Base-by-base conservation (phyloP, 768 basidiomycete genomes). In the Tricholoma terreum region DNA sequence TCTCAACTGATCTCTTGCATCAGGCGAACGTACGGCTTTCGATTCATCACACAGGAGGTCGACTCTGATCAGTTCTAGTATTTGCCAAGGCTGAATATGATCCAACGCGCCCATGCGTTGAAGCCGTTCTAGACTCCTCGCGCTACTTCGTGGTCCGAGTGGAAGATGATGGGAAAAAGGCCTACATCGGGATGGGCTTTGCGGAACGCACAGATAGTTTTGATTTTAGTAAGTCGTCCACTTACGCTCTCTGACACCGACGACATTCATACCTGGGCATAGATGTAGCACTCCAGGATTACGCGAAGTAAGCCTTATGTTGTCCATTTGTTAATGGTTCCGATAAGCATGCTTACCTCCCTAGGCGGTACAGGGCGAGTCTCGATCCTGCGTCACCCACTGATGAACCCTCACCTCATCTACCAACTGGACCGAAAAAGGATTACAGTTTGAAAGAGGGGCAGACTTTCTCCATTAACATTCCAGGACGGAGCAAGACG, bases 361-460 rank as follows among this genome's bases (percentile, higher is more conserved):
- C 10, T 59, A 91, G 87, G 63, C 84, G 87, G 57, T 82, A 71
- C 63, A 84, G 82, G 67, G 86, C 89, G 46, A 78, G 79, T 15
- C 75, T 86, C 27, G 83, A 87, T 60, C 84, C 82, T 6, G 67
- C 73, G 8, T 64, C 76, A 8, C 74, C 77, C 6, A 60, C 76
- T 5, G 73, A 75, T 15, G 74, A 73, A 56, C 68, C 81, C 1
- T 87, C 89, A n/a, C 85, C 90, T 8, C 82, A 87, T 61, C 63
- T 89, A 55, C 87, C 92, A 11, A 59, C 80, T 8, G 92, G 88
- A 9, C 91, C 92, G 1, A 94, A 93, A 78, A 92, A 92, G 71
- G 94, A 98, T 63, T 97, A 94, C 72, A 90, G 89, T 36, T 74
- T 98, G 63, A 97, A 96, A 70, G 92, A 94, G 63, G 94, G 94